phyloP scores from a whole-genome alignment of 2,329 filamentous ascomycete genomes.

The Ceratocystis eucalypticola region DNA sequence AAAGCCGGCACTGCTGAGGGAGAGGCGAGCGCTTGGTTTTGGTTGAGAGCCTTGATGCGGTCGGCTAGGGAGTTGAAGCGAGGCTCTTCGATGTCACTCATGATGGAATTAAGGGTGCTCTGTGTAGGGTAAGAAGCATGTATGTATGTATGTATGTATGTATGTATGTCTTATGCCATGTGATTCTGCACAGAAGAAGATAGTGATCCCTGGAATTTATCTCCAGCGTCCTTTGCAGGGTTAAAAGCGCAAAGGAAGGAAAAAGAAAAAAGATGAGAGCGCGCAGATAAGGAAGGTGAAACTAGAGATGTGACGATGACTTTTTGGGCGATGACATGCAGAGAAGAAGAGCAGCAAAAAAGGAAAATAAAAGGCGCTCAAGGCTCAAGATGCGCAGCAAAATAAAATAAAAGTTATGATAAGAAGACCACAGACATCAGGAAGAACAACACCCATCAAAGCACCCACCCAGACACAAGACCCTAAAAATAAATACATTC shows the following conservation, averaged over 20 bases:
- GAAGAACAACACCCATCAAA: background rate
- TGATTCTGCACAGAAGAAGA: background rate
- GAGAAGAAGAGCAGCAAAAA: background rate
- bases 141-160: background rate
- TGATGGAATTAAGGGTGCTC: background rate
- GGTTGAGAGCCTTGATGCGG: slow-evolving; percentile 50
- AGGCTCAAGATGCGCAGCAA: background rate
- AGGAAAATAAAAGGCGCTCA: background rate
- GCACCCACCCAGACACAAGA: background rate
- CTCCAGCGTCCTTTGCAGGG: no score
- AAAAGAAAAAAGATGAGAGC: background rate
- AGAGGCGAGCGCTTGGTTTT: slow-evolving; percentile 41
- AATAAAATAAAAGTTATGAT: background rate
- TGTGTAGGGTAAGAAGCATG: no score
- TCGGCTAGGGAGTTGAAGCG: slow-evolving; percentile 47
- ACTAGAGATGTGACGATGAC: background rate
- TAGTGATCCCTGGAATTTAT: background rate
- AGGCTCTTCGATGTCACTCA: slow-evolving; percentile 50
- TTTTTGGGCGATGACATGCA: background rate
- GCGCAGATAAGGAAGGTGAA: background rate
- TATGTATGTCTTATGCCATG: background rate
- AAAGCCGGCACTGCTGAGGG: background rate
- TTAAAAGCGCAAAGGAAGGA: background rate
- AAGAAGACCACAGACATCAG: background rate
- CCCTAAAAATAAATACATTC: background rate